Conservation (phyloP, 345 rosid species). For the Citrus trifoliata region DNA sequence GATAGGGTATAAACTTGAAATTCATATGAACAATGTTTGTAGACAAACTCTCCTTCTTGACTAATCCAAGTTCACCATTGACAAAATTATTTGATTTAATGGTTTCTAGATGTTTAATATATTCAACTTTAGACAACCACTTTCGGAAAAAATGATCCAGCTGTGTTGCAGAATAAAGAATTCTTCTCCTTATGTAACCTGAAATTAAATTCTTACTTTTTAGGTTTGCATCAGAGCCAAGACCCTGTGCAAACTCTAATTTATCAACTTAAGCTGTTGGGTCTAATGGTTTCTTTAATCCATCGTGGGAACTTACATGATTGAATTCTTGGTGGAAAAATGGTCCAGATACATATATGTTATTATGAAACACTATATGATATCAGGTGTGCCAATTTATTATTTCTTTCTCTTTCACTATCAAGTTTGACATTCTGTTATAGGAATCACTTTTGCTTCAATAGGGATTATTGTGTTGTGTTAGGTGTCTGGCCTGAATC, state of each 20-base stretch:
- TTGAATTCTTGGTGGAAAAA: background rate
- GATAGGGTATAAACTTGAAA: background rate
- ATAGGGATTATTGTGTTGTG: background rate
- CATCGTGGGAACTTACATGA: too few species aligned
- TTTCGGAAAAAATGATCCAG: background rate
- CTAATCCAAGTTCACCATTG: background rate
- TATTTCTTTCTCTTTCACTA: background rate
- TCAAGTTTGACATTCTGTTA: background rate
- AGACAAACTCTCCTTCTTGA: background rate
- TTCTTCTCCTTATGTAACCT: background rate
- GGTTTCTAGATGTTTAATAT: background rate
- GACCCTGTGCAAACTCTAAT: too few species aligned
- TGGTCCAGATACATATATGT: background rate
- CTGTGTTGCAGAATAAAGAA: background rate
- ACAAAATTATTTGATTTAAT: background rate
- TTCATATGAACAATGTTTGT: background rate
- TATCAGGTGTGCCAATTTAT: background rate
- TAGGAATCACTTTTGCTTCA: background rate
- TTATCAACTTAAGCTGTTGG: too few species aligned
- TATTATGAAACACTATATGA: background rate
- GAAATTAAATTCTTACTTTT: background rate
- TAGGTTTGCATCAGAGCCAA: too few species aligned
- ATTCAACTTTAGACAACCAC: background rate
- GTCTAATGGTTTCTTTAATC: too few species aligned
- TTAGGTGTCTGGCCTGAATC: slow-evolving; percentile 96